These are phyloP conservation scores for Diophrys appendiculata DNA, from an alignment of 73 alveolate genomes.

Conservation along the genomic window DNA sequence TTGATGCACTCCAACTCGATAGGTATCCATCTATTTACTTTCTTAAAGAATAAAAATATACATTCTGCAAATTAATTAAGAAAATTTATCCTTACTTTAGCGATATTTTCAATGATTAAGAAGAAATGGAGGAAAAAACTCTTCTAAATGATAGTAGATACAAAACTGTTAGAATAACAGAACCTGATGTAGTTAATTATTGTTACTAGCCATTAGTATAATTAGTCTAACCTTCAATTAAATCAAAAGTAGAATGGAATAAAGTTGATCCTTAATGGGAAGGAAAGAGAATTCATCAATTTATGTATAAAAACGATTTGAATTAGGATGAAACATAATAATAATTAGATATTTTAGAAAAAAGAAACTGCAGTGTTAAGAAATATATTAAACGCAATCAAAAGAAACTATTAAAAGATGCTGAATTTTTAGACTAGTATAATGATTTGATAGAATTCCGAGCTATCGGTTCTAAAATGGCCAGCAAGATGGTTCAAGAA, in stretches of 20 bases:
- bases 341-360: constrained; percentile 1
- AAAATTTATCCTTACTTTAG: constrained; percentile 1
- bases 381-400: constrained; percentile 3
- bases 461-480: constrained; percentile 15
- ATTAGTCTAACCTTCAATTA: constrained; percentile 20
- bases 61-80: neutral
- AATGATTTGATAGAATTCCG: constrained; percentile 41
- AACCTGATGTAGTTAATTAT: constrained; percentile 42
- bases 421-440: constrained; percentile 31
- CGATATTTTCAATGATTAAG: constrained; percentile 19
- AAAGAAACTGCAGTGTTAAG: constrained; percentile 18
- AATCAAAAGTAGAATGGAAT: constrained; percentile 19
- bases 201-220: constrained; percentile 23
- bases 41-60: neutral
- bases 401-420: neutral
- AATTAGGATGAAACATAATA: neutral
- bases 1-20: constrained; percentile 28
- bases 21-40: constrained; percentile 26
- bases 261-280: neutral
- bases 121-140: constrained; percentile 17
- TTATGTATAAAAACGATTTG: neutral
- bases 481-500: constrained; percentile 15
- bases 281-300: neutral
- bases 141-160: constrained; percentile 19
- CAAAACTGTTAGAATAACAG: constrained; percentile 39